Conservation (phyloP, 2,329 filamentous ascomycete genomes). For the Incumbomyces lentus region DNA sequence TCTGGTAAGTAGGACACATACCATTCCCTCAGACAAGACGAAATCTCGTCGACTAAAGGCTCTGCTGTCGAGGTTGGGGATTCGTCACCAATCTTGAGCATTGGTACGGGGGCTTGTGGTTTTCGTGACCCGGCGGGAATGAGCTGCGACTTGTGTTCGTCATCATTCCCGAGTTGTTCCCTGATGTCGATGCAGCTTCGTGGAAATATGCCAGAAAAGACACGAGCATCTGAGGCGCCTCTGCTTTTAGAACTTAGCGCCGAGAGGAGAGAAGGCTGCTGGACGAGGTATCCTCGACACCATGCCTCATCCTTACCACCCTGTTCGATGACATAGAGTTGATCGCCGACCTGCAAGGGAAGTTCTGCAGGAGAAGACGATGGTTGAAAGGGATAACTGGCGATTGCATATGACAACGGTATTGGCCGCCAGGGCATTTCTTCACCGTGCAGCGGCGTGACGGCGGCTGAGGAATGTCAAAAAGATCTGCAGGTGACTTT, state of each 20-base stretch:
- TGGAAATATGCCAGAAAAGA: slow-evolving; percentile 98
- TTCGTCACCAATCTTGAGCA: slow-evolving; percentile 96
- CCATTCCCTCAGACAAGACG: slow-evolving; percentile 94
- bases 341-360: slow-evolving; percentile 93
- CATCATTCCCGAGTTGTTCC: slow-evolving; percentile 60
- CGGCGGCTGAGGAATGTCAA: not conserved
- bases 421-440: slow-evolving; percentile 93
- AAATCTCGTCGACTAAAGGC: slow-evolving; percentile 92
- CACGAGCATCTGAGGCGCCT: slow-evolving; percentile 85
- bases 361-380: slow-evolving; percentile 71
- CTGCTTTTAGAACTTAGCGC: slow-evolving; percentile 84
- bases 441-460: not conserved
- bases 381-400: slow-evolving; percentile 85
- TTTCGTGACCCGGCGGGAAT: slow-evolving; percentile 33
- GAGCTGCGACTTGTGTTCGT: slow-evolving; percentile 1
- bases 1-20: slow-evolving; percentile 95
- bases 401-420: slow-evolving; percentile 95
- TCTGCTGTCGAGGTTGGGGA: slow-evolving; percentile 81
- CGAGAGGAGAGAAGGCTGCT: slow-evolving; percentile 82
- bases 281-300: slow-evolving; percentile 91
- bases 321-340: slow-evolving; percentile 97
- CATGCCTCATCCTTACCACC: slow-evolving; percentile 75
- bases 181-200: slow-evolving; percentile 88
- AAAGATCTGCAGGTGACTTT: not conserved
- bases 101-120: slow-evolving; percentile 84